Conservation (phyloP, 1,139 yeast genomes). For the Candida neerlandica region DNA sequence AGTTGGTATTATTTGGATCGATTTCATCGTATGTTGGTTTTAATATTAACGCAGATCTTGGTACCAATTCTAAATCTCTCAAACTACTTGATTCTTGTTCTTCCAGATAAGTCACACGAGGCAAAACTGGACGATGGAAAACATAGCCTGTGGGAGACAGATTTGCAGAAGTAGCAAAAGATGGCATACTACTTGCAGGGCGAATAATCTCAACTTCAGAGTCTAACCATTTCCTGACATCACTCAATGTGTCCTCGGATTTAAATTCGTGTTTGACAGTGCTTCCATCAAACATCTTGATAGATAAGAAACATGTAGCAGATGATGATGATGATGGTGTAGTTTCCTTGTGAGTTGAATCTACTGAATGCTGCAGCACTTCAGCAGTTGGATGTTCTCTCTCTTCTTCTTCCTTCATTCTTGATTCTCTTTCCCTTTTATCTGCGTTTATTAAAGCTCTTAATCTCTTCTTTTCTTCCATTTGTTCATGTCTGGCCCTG, state of each 20-base stretch:
- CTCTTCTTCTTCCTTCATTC: constrained; percentile 35
- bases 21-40: constrained; percentile 51
- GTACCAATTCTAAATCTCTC: constrained; percentile 52
- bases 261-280: constrained; percentile 48
- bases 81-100: constrained; percentile 56
- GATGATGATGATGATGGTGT: constrained; percentile 2
- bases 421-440: constrained; percentile 50
- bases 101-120: constrained; percentile 42
- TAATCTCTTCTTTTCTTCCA: constrained; percentile 57
- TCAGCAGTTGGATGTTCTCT: constrained; percentile 1
- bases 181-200: constrained; percentile 30
- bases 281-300: constrained; percentile 58
- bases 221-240: constrained; percentile 69
- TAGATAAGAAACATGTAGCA: constrained; percentile 43
- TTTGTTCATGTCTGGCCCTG: constrained; percentile 36
- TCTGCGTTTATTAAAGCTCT: constrained; percentile 53
- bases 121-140: constrained; percentile 41
- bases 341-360: neutral
- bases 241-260: constrained; percentile 44
- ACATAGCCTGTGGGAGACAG: constrained; percentile 39
- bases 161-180: constrained; percentile 38
- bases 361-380: too few relatives aligned
- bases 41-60: constrained; percentile 67
- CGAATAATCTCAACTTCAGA: constrained; percentile 36
- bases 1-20: constrained; percentile 19